Conservation (phyloP, 2,329 filamentous ascomycete genomes). For the Lachnellula occidentalis region DNA sequence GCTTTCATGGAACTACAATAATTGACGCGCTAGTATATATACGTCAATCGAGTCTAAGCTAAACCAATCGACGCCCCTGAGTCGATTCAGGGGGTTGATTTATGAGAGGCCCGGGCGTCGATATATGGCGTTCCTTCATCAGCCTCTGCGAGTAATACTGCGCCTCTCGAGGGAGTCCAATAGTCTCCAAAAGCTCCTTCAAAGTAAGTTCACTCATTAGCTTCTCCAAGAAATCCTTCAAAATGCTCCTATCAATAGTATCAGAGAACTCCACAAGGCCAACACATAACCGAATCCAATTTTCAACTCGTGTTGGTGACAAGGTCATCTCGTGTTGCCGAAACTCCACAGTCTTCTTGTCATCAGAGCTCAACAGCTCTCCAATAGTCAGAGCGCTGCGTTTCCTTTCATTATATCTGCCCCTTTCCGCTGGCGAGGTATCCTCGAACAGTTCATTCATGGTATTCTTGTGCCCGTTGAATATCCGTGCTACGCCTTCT, state of each 20-base stretch:
- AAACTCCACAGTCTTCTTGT: conserved; percentile 23
- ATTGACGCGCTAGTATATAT: too few relatives aligned
- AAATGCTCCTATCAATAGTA: neutral
- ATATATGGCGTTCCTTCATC: too few relatives aligned
- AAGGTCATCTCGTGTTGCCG: conserved; percentile 23
- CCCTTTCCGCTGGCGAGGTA: neutral
- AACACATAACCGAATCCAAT: conserved; percentile 16
- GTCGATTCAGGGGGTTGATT: too few relatives aligned
- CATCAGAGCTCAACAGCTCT: neutral
- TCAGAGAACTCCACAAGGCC: conserved; percentile 12
- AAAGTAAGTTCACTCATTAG: neutral
- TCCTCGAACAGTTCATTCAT: neutral
- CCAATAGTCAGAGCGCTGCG: neutral
- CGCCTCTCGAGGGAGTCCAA: too few relatives aligned
- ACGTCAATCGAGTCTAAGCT: too few relatives aligned
- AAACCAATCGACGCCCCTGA: too few relatives aligned
- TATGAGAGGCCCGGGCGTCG: too few relatives aligned
- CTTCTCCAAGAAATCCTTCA: neutral
- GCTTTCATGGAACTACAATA: too few relatives aligned
- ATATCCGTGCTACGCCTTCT: neutral
- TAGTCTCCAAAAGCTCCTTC: too few relatives aligned
- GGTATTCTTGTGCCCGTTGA: neutral
- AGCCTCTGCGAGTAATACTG: too few relatives aligned
- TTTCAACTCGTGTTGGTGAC: conserved; percentile 9
- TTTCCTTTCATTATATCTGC: neutral